Conservation (phyloP, 106 monocot species). For the Cymbidium sinense region DNA sequence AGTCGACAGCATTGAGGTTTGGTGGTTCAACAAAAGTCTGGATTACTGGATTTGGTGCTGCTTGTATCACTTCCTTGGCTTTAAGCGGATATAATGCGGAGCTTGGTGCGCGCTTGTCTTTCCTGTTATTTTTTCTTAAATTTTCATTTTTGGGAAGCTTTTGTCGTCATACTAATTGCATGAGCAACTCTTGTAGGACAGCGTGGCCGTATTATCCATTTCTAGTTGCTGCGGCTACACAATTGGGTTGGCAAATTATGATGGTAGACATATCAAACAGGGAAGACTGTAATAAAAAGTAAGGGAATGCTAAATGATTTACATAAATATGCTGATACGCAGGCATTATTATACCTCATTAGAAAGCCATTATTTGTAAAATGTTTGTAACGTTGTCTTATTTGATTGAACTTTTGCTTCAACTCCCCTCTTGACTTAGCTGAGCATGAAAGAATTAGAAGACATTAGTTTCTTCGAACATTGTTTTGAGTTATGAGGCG, state of each 20-base stretch:
- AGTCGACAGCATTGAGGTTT: slow-evolving; percentile 95
- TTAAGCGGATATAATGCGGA: slow-evolving; percentile 81
- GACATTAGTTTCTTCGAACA: too few species aligned
- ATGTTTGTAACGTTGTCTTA: neutral
- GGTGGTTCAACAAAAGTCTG: slow-evolving; percentile 68
- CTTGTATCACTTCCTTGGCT: slow-evolving; percentile 59
- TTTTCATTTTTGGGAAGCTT: neutral
- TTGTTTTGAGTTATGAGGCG: too few species aligned
- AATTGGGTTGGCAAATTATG: slow-evolving; percentile 82
- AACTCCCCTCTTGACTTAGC: too few species aligned
- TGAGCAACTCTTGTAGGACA: slow-evolving; percentile 34
- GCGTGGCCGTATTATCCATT: slow-evolving; percentile 84
- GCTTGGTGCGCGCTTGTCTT: slow-evolving; percentile 43
- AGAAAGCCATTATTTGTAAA: neutral
- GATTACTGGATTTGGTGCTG: slow-evolving; percentile 71
- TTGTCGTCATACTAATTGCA: neutral
- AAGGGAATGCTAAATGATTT: slow-evolving; percentile 18
- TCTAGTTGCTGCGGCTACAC: slow-evolving; percentile 56
- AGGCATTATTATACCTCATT: neutral
- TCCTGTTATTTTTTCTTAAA: neutral
- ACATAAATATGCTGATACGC: neutral
- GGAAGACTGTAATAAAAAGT: slow-evolving; percentile 90
- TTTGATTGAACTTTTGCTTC: neutral
- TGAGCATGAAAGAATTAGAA: too few species aligned
- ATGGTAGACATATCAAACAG: slow-evolving; percentile 74